Conservation (phyloP, 2,329 filamentous ascomycete species). For the Penicillium brasilianum region DNA sequence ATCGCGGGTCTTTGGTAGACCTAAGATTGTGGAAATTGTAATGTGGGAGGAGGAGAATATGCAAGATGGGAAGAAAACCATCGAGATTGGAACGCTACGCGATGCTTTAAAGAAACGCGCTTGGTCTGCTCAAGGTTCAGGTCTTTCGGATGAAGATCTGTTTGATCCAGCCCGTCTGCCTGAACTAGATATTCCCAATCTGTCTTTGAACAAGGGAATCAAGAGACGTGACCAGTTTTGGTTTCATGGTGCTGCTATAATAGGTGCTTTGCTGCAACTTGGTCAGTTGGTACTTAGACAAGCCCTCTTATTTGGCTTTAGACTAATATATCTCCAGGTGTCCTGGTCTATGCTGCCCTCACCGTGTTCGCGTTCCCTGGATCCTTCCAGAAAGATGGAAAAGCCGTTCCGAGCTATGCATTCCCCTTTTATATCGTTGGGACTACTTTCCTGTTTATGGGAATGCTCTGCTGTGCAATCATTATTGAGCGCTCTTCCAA, state of each 20-base stretch:
- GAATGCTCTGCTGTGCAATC: constrained; percentile 43
- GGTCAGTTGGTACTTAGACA: constrained; percentile 26
- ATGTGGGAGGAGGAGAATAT: constrained; percentile 52
- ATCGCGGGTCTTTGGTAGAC: constrained; percentile 42
- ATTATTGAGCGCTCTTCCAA: constrained; percentile 42
- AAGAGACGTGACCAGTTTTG: constrained; percentile 33
- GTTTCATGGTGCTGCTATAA: constrained; percentile 37
- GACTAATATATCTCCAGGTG: constrained; percentile 22
- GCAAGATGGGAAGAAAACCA: constrained; percentile 27
- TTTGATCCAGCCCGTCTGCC: constrained; percentile 20
- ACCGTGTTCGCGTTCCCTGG: constrained; percentile 37
- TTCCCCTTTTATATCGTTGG: constrained; percentile 43
- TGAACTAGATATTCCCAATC: constrained; percentile 41
- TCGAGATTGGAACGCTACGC: constrained; percentile 35
- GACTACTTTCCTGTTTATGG: constrained; percentile 38
- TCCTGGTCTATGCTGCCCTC: constrained; percentile 35
- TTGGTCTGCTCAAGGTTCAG: constrained; percentile 26
- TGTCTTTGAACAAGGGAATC: constrained; percentile 45
- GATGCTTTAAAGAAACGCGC: constrained; percentile 30
- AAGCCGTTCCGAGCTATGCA: constrained; percentile 36
- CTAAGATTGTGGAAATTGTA: constrained; percentile 43
- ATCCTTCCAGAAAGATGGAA: constrained; percentile 34
- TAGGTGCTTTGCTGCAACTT: constrained; percentile 37
- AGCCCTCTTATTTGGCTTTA: neutral
- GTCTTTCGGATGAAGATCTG: constrained; percentile 8